Evolutionary conservation across 495 filamentous ascomycete genomes (phyloP), one percentile per base, ranked within the genome.

Genomic region (Apiosordaria backusii): DNA sequence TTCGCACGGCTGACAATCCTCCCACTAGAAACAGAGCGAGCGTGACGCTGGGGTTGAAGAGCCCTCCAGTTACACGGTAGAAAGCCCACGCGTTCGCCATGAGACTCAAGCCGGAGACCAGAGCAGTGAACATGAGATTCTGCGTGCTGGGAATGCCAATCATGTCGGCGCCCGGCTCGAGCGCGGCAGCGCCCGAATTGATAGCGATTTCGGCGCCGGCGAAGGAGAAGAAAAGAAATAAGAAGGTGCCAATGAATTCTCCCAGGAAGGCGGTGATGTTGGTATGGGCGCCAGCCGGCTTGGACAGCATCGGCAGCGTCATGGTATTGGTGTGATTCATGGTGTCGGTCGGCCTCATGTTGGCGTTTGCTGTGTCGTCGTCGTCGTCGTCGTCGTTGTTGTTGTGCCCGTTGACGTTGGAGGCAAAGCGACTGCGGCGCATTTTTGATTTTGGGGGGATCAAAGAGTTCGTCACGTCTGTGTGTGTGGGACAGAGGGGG

Each of bases 1-100:
- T 81, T 18, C 88, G 82, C 2, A 84, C 62, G 60, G 76, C 72
- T 9, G 75, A 68, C 27, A 89, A 75, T 9, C 85, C 86, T 15
- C 85, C 86, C 26, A 89, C 81, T 0, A 88, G 72, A 60, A 82
- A 78, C 69, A 89, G 76, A 1, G 80, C 85, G 10, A 90, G 71
- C 2, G 86, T 87, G 5, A 87, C 89, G 50, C 87, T 89, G 0
- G 92, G 92, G 70, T 96, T 95, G 76, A 95, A 96, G 10, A 92
- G 75, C 10, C 91, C 91, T 9, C 92, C 92, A 3, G 84, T 88
- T 35, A 95, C 85, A 10, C 91, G 86, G 76, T 90, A 95, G 80
- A 94, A 96, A 0, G 91, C 85, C 91, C 90, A 96, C 1, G 90
- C 90, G 70, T 93, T 95, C 72, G 91, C 89, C 10, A 85, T 86